Percentiles rank a stretch among this genome's conserved stretches.
Evolutionary conservation across 352 stramenopile species (phyloP).

Genomic region (Albugo candida): DNA sequence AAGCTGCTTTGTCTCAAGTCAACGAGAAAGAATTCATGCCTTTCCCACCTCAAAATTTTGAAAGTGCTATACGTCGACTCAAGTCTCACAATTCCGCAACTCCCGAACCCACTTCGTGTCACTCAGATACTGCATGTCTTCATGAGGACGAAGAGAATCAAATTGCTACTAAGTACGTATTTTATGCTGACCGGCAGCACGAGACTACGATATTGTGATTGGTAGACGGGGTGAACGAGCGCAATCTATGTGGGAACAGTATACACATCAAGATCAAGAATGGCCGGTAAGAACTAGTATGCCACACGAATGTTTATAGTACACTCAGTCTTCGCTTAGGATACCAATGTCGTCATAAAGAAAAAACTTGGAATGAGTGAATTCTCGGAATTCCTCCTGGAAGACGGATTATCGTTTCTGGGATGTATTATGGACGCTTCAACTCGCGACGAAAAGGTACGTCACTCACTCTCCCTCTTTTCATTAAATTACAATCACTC

Average conservation of each 20-base stretch:
- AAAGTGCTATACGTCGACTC: too few species aligned
- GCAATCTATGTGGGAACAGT: background rate
- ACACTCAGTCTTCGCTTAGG: background rate
- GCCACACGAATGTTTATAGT: background rate
- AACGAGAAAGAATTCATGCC: too few species aligned
- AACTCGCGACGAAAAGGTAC: constrained; percentile 47
- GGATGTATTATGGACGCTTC: constrained; percentile 60
- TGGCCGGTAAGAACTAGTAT: constrained; percentile 6
- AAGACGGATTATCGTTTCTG: constrained; percentile 54
- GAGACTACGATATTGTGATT: background rate
- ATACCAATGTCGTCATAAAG: background rate
- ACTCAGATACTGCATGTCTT: background rate
- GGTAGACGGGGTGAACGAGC: background rate
- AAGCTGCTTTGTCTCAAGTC: too few species aligned
- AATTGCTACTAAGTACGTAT: background rate
- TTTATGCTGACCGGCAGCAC: background rate
- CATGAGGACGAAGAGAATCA: background rate
- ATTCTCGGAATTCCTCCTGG: constrained; percentile 13
- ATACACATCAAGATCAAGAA: constrained; percentile 9
- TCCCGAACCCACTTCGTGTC: background rate
- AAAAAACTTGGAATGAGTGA: background rate
- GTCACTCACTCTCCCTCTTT: background rate
- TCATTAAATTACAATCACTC: background rate
- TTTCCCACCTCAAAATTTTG: too few species aligned
- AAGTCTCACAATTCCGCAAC: too few species aligned